Conservation (phyloP, 83 land plant genomes). For the Diphasiastrum complanatum region DNA sequence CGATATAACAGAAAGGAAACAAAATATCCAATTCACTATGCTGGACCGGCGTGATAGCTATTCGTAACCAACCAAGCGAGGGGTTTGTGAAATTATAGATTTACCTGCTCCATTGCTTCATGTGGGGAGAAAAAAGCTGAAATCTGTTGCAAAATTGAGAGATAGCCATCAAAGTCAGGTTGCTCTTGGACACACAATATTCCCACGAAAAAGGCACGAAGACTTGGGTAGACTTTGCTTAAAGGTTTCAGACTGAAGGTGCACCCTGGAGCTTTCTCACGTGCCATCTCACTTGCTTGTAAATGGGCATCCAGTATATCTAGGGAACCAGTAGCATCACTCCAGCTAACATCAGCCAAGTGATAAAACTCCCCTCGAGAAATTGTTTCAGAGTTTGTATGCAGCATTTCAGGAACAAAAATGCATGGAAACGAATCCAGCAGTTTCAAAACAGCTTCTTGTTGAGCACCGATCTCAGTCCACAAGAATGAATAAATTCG, state of each 20-base stretch:
- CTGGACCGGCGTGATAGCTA: too few species aligned
- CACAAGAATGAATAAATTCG: conserved; percentile 52
- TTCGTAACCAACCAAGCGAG: too few species aligned
- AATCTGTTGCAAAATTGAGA: conserved; percentile 41
- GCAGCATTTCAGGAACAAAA: conserved; percentile 45
- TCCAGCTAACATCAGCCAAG: conserved; percentile 58
- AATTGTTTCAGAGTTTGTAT: conserved; percentile 26
- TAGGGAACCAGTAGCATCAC: conserved; percentile 56
- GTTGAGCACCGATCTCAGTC: conserved; percentile 31
- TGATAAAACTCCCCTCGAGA: conserved; percentile 43
- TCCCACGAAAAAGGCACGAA: conserved; percentile 62
- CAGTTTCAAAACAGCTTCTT: conserved; percentile 22
- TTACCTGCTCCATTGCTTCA: conserved; percentile 50
- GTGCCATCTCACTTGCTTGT: neutral
- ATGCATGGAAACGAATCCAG: conserved; percentile 45
- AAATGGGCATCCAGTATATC: conserved; percentile 15
- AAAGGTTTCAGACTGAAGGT: conserved; percentile 21
- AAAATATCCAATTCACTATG: too few species aligned
- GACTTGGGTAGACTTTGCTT: conserved; percentile 46
- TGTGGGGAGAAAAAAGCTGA: conserved; percentile 43
- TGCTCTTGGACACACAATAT: conserved; percentile 43
- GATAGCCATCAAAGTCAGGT: conserved; percentile 46
- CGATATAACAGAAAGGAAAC: too few species aligned
- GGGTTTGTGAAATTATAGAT: neutral
- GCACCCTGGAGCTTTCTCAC: neutral